Evolutionary conservation across 306 rosid genomes (phyloP).

Genomic region (Rosa persica): DNA sequence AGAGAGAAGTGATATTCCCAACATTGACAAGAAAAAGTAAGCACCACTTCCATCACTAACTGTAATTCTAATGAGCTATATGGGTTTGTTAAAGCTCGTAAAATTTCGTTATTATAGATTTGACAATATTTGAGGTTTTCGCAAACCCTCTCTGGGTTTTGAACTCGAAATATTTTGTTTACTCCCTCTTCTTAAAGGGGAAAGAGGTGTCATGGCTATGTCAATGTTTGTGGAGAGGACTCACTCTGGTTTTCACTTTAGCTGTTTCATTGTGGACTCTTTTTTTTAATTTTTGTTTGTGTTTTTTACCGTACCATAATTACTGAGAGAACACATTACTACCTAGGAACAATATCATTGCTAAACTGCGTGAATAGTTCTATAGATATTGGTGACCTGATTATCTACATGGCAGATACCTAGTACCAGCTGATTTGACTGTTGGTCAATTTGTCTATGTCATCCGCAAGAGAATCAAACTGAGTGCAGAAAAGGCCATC

Average conservation of each 20-base stretch:
- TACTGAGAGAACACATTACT: neutral
- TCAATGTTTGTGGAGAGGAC: neutral
- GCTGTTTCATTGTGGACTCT: neutral
- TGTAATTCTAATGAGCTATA: neutral
- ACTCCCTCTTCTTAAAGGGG: neutral
- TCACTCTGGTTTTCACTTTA: neutral
- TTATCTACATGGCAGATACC: conserved; percentile 30
- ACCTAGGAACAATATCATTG: neutral
- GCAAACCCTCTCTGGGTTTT: too few species aligned
- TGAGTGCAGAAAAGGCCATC: conserved; percentile 53
- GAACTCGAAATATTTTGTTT: neutral
- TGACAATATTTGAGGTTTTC: too few species aligned
- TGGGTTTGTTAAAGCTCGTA: neutral
- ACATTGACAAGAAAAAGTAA: conserved; percentile 55
- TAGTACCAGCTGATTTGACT: conserved; percentile 50
- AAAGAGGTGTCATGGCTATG: neutral
- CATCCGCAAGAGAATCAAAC: conserved; percentile 49
- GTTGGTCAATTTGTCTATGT: conserved; percentile 54
- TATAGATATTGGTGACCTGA: neutral
- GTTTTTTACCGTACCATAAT: neutral
- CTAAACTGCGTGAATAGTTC: neutral
- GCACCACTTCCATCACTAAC: neutral
- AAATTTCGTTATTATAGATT: neutral
- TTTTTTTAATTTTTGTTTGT: neutral
- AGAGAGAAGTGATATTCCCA: conserved; percentile 53